phyloP scores from a whole-genome alignment of 106 monocot species.

The Apostasia shenzhenica region DNA sequence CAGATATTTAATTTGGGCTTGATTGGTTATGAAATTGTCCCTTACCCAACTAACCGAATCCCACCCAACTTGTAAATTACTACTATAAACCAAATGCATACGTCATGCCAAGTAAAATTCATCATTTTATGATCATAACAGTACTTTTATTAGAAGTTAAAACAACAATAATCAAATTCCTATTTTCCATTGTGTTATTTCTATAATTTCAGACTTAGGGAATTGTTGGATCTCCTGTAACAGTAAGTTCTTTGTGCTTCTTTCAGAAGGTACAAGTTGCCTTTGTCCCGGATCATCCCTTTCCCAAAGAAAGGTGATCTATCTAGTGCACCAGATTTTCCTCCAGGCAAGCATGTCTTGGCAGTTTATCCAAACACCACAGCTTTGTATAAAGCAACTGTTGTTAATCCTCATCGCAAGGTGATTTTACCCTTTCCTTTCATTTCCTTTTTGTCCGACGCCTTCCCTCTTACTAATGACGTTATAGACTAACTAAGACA shows the following conservation, averaged over 20 bases:
- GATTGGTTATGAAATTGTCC: too few species aligned
- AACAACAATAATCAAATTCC: too few species aligned
- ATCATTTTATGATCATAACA: too few species aligned
- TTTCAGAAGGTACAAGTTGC: slow-evolving; percentile 84
- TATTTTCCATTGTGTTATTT: neutral
- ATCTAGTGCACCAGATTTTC: slow-evolving; percentile 70
- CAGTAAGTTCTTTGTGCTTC: neutral
- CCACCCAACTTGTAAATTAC: too few species aligned
- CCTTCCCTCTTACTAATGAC: neutral
- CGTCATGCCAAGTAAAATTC: too few species aligned
- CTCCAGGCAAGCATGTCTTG: slow-evolving; percentile 65
- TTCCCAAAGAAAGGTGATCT: slow-evolving; percentile 91
- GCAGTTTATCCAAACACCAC: slow-evolving; percentile 97
- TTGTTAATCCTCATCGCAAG: slow-evolving; percentile 84
- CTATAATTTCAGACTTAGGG: neutral
- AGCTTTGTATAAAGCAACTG: slow-evolving; percentile 96
- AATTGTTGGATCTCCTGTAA: slow-evolving; percentile 2
- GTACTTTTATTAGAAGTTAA: too few species aligned
- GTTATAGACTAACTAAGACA: slow-evolving; percentile 11
- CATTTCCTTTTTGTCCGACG: neutral
- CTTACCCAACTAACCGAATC: too few species aligned
- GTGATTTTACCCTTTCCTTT: slow-evolving; percentile 21
- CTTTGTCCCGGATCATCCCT: slow-evolving; percentile 71
- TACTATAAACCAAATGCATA: too few species aligned
- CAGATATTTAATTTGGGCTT: too few species aligned